These are phyloP conservation scores for Moelleriella libera DNA, from an alignment of 2,329 filamentous ascomycete genomes.

Conservation along the genomic window DNA sequence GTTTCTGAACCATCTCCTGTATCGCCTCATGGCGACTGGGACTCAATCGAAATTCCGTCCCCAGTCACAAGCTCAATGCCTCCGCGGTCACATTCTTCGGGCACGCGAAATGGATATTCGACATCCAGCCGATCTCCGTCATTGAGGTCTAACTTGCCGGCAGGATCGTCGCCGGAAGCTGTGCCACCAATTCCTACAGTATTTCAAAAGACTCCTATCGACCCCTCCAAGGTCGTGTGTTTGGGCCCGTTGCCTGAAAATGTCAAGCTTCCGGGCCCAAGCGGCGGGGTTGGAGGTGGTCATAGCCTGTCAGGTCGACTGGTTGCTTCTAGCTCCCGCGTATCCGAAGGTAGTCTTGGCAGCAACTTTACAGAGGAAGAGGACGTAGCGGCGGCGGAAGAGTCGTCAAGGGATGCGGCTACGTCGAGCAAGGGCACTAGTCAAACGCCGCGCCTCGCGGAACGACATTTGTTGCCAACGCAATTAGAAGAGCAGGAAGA, in stretches of 20 bases:
- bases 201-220: constrained; percentile 36
- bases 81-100: constrained; percentile 8
- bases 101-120: constrained; percentile 5
- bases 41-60: constrained; percentile 25
- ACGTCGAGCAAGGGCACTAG: constrained; percentile 2
- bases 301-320: constrained; percentile 1
- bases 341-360: constrained; percentile 27
- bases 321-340: constrained; percentile 4
- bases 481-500: neutral
- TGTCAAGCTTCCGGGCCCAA: constrained; percentile 16
- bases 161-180: neutral
- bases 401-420: constrained; percentile 12
- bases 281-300: constrained; percentile 2
- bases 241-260: constrained; percentile 39
- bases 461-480: neutral
- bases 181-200: constrained; percentile 4
- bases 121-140: constrained; percentile 5
- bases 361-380: constrained; percentile 45
- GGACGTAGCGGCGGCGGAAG: constrained; percentile 18
- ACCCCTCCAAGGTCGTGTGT: constrained; percentile 37
- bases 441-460: neutral
- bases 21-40: constrained; percentile 30
- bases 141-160: neutral
- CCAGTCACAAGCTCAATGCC: constrained; percentile 21
- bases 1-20: constrained; percentile 32